Evolutionary conservation across 768 basidiomycete genomes (phyloP).

Genomic region (Mycena haematopus): DNA sequence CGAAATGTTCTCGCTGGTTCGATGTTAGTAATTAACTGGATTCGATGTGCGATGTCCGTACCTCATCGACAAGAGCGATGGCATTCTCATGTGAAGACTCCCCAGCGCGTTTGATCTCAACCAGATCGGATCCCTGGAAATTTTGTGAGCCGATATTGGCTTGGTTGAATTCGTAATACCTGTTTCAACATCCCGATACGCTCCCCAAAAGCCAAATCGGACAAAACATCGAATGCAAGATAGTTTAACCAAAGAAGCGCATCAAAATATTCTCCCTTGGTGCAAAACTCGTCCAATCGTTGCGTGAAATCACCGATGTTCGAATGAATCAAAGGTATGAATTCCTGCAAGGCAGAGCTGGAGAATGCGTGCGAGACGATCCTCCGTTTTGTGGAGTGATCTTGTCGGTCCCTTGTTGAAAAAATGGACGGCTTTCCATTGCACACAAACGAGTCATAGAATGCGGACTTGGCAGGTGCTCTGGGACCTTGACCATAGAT

Average conservation of each 20-base stretch:
- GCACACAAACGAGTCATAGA: conserved; percentile 41
- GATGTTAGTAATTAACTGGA: neutral
- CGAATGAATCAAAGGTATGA: conserved; percentile 31
- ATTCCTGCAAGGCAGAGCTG: conserved; percentile 30
- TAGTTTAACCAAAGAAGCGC: conserved; percentile 42
- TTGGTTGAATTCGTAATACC: conserved; percentile 14
- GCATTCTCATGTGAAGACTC: conserved; percentile 34
- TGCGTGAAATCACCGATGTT: conserved; percentile 27
- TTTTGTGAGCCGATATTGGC: neutral
- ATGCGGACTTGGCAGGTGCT: conserved; percentile 39
- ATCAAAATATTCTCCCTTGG: conserved; percentile 31
- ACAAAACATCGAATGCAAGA: conserved; percentile 41
- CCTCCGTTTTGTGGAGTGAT: conserved; percentile 40
- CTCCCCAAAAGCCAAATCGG: conserved; percentile 43
- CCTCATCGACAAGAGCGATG: conserved; percentile 38
- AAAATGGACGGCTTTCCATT: conserved; percentile 39
- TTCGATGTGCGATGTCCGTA: conserved; percentile 7
- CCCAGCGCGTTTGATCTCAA: conserved; percentile 31
- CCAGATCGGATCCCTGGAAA: conserved; percentile 35
- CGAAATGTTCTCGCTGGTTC: conserved; percentile 37
- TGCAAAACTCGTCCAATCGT: conserved; percentile 33
- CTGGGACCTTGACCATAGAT: conserved; percentile 41
- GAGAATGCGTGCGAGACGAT: conserved; percentile 42
- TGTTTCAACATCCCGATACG: conserved; percentile 40
- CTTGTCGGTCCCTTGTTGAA: conserved; percentile 38